A percentile compares a stretch with the other conserved stretches of the same genome.
These are phyloP conservation scores for Boletellus emodensis DNA, from an alignment of 768 basidiomycete species.

Conservation along the genomic window DNA sequence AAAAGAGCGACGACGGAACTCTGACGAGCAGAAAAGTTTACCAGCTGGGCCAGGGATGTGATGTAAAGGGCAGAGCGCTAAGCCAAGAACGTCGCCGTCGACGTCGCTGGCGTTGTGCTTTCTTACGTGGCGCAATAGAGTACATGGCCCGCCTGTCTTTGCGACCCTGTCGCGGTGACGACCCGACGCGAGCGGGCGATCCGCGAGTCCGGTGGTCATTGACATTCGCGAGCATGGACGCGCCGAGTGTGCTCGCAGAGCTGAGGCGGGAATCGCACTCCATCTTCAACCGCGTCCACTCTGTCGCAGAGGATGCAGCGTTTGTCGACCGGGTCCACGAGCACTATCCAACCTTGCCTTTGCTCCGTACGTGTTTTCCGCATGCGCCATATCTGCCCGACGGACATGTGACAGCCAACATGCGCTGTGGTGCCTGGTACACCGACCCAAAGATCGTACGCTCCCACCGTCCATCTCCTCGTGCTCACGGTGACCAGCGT, in stretches of 20 bases:
- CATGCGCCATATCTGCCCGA: background rate
- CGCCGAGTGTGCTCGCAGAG: conserved; percentile 37
- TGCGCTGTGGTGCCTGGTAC: conserved; percentile 95
- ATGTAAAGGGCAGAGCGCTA: conserved; percentile 7
- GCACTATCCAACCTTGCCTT: conserved; percentile 46
- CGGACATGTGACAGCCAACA: conserved; percentile 60
- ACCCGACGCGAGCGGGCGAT: too few species aligned
- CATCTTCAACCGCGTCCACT: conserved; percentile 84
- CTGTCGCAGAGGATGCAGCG: conserved; percentile 68
- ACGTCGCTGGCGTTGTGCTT: too few species aligned
- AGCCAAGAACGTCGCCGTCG: background rate
- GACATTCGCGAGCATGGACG: background rate
- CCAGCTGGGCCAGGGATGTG: background rate
- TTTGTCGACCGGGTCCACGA: conserved; percentile 61
- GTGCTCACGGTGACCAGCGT: background rate
- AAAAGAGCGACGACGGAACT: conserved; percentile 9
- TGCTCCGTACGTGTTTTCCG: conserved; percentile 46
- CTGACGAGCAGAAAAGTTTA: conserved; percentile 14
- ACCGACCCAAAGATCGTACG: conserved; percentile 63
- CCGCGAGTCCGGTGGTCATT: too few species aligned
- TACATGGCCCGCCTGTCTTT: too few species aligned
- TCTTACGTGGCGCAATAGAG: conserved; percentile 4
- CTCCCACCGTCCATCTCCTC: background rate
- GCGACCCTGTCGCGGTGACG: too few species aligned
- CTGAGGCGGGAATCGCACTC: conserved; percentile 70